Percentiles rank a stretch among this genome's conserved stretches.
These are phyloP conservation scores for Sabuloglossum arenarium DNA, from an alignment of 495 filamentous ascomycete species.

Conservation along the genomic window DNA sequence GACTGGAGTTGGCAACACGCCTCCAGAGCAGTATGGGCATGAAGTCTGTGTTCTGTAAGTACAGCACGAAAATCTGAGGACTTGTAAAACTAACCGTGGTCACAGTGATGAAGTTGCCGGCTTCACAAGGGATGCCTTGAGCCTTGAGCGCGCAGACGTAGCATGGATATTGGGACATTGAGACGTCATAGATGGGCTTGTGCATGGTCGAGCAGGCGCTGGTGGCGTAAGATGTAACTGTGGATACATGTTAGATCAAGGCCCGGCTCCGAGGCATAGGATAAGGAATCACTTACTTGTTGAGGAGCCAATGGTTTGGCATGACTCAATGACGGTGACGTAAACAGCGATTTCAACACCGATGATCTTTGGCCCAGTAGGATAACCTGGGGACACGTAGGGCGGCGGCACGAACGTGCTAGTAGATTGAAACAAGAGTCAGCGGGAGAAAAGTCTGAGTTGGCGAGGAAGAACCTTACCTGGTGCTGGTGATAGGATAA, in stretches of 20 bases:
- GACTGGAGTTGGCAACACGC: neutral
- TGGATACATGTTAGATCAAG: neutral
- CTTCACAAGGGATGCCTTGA: slow-evolving; percentile 7
- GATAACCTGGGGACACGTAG: slow-evolving; percentile 9
- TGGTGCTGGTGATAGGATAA: too few species aligned
- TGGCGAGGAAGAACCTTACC: too few species aligned
- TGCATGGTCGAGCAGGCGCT: slow-evolving; percentile 9
- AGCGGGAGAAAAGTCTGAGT: too few species aligned
- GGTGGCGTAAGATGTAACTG: slow-evolving; percentile 8
- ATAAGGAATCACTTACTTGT: neutral
- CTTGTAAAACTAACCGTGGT: slow-evolving; percentile 4
- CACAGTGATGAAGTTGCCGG: slow-evolving; percentile 9
- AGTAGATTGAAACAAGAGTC: too few species aligned
- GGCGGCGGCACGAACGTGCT: too few species aligned
- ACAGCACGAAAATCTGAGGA: too few species aligned
- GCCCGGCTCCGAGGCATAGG: neutral
- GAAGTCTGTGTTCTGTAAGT: too few species aligned
- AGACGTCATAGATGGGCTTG: slow-evolving; percentile 10
- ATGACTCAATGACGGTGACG: slow-evolving; percentile 1
- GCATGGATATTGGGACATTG: slow-evolving; percentile 8
- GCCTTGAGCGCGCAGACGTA: slow-evolving; percentile 9
- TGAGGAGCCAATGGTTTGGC: neutral
- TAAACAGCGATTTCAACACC: slow-evolving; percentile 10
- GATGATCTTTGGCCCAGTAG: slow-evolving; percentile 10
- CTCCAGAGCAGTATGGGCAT: neutral